Base-by-base conservation (phyloP, 805 yeast genomes). In the Sugiyamaella valdiviana region DNA sequence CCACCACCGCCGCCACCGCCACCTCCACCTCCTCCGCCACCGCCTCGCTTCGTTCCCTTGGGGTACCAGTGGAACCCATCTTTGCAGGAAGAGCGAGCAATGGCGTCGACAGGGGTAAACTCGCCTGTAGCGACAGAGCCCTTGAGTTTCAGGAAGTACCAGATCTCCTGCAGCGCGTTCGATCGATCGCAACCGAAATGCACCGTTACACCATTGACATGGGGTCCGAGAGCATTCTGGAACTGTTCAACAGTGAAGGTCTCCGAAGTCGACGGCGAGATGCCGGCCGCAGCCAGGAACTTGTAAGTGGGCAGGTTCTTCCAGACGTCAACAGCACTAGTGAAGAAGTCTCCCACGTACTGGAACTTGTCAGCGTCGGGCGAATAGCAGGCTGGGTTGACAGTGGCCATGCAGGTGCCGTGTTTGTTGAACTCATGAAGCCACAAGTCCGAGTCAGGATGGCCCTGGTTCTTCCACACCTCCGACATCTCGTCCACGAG, bases 391-490 rank as follows among this genome's bases (percentile, higher is more conserved):
- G 64, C 57, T 2, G 93, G 85, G 48, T 75, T 78, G 41, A 90
- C 70, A 0, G 96, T 88, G 42, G 82, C 78, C 75, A 89, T 81
- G 67, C 97, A 90, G 7, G 96, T 88, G 20, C 90, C 97, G 63
- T 90, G 98, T 64, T 90, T 90, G 70, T 90, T 89, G 74, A 78
- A 90, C 66, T 90, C 97, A 66, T 90, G 96, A 32, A 77, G 73
- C 98, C 98, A 90, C 44, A 90, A 69, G 5, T 73, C 62, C 50
- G 78, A 81, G 62, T 84, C 91, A 49, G 76, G 64, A 9, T 87
- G 87, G 44, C 77, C 79, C 59, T 75, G 76, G 58, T 83, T 82
- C 63, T 83, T 82, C 97, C 97, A 90, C 51, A 73, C 66, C 24
- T 59, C 59, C 21, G 68, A 55, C 87, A 90, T 79, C 50, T 74